Evolutionary conservation across 1,139 yeast genomes (phyloP), one percentile per base, ranked within the genome.

Genomic region (Lodderomyces metapsilosis): DNA sequence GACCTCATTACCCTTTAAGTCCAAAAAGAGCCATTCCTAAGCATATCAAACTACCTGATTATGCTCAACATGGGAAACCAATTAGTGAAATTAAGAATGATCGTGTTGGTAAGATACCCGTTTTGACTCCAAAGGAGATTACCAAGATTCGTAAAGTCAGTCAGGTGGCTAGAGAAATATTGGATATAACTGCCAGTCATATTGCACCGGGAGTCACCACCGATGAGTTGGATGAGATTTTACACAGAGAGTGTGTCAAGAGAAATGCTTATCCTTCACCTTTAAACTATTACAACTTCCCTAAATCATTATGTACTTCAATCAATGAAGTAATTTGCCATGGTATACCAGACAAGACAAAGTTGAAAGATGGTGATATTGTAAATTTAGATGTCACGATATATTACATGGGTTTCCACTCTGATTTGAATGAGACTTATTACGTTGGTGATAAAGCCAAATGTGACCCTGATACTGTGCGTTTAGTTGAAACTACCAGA

Each of bases 181-280:
- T 91, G 50, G 98, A 94, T 61, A 70, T 75, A 8, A 95, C 94
- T 6, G 98, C 95, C 4, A 82, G 88, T 4, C 84, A 87, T 30
- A 72, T 88, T 37, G 76, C 71, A 52, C 95, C 96, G 0, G 98
- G 98, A 31, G 69, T 88, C 46, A 91, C 98, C 40, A 92, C 99
- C 32, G 98, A 94, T 57, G 95, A 87, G 60, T 70, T 94, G 44
- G 98, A 94, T 61, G 82, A 74, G 37, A 76, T 91, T 50, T 88
- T 88, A 39, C 98, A 92, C 59, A 76, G 78, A 42, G 98, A 91
- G 55, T 86, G 96, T 51, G 71, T 91, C 58, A 88, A 88, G 62
- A 78, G 97, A 62, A 82, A 85, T 52, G 89, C 92, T 5, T 94
- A 94, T 60, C 99, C 99, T 20, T 88, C 96, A 12, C 96, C 99